A percentile compares a stretch with the other conserved stretches of the same genome.
These are phyloP conservation scores for Astragalus membranaceus DNA, from an alignment of 306 rosid genomes.

Conservation along the genomic window DNA sequence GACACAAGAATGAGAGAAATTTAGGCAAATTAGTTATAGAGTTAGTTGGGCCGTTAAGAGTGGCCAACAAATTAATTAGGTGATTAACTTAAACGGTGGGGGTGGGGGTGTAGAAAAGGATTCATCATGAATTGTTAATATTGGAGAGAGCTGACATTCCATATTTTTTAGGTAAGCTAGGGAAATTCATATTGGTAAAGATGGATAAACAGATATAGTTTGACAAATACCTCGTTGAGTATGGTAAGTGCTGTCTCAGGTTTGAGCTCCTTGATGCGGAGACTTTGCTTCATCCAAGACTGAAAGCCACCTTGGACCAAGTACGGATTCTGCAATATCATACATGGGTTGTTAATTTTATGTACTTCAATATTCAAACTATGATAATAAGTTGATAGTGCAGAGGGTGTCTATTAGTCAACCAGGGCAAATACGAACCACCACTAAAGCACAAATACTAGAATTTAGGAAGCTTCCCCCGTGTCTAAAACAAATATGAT, in stretches of 20 bases:
- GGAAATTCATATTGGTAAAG: not conserved
- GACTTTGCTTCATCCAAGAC: constrained; percentile 78
- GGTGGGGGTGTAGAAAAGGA: too few species aligned
- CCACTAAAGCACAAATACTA: not conserved
- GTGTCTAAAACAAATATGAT: not conserved
- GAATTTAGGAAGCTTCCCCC: not conserved
- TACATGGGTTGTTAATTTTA: not conserved
- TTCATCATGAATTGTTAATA: too few species aligned
- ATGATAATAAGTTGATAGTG: constrained; percentile 1
- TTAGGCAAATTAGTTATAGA: not conserved
- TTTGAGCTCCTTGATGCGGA: constrained; percentile 86
- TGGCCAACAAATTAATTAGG: not conserved
- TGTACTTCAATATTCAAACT: not conserved
- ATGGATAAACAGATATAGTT: not conserved
- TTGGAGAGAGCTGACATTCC: constrained; percentile 1
- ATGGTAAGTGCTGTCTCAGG: constrained; percentile 71
- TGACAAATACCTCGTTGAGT: constrained; percentile 65
- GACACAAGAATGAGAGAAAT: not conserved
- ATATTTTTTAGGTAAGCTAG: constrained; percentile 19
- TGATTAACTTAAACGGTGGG: too few species aligned
- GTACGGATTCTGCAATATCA: constrained; percentile 64
- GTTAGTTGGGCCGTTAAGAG: not conserved
- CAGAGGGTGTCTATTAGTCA: constrained; percentile 3
- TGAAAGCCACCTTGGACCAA: constrained; percentile 86
- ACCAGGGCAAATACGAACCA: constrained; percentile 6